These are phyloP conservation scores for Suhomyces guaymorum DNA, from an alignment of 1,139 yeast genomes.

Conservation along the genomic window DNA sequence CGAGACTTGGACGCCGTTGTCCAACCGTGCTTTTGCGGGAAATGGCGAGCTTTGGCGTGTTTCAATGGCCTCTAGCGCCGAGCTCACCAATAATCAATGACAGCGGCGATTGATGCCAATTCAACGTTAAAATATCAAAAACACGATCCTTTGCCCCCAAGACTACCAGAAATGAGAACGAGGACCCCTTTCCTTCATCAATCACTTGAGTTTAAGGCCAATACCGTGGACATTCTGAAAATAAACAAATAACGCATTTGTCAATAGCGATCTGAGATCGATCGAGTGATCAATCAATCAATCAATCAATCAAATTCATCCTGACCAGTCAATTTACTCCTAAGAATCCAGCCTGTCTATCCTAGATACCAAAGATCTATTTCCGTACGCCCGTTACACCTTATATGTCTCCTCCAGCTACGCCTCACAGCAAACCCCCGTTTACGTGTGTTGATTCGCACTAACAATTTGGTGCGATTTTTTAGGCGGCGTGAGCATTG, in stretches of 20 bases:
- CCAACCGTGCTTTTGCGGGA: too few relatives aligned
- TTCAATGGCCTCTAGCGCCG: not conserved
- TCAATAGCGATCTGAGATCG: not conserved
- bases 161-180: too few relatives aligned
- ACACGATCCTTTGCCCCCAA: too few relatives aligned
- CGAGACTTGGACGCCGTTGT: not conserved
- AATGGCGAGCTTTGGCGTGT: not conserved
- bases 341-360: not conserved
- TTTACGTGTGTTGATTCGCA: conserved; percentile 10
- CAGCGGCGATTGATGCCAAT: too few relatives aligned
- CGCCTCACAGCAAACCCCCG: conserved; percentile 8
- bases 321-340: not conserved
- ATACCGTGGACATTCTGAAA: not conserved
- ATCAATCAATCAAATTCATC: too few relatives aligned
- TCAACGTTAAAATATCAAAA: too few relatives aligned
- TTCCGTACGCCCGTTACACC: too few relatives aligned
- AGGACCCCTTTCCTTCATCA: too few relatives aligned
- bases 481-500: conserved; percentile 1
- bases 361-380: too few relatives aligned
- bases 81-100: too few relatives aligned
- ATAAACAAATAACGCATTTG: not conserved
- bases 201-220: too few relatives aligned
- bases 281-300: too few relatives aligned
- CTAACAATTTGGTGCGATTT: conserved; percentile 6
- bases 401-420: not conserved